Percentiles rank a stretch among this genome's conserved stretches.
Evolutionary conservation across 305 asterid species (phyloP).

Genomic region (Solanum hybrid): DNA sequence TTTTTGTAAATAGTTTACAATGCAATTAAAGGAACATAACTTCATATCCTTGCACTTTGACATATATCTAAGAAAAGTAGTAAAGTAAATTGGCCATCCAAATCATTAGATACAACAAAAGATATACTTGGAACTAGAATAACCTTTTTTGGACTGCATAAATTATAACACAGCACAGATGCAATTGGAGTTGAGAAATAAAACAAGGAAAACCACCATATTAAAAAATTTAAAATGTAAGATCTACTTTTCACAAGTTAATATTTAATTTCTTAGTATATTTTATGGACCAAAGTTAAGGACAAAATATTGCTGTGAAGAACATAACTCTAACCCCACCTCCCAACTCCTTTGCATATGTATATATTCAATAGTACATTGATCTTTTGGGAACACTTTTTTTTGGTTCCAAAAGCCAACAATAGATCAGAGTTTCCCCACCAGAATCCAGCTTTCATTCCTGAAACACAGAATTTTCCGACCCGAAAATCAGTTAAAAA

Average conservation of each 20-base stretch:
- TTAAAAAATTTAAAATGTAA: background rate
- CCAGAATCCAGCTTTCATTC: slow-evolving; percentile 3
- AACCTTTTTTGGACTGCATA: background rate
- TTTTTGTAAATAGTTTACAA: too few species aligned
- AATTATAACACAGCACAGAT: background rate
- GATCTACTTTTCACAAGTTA: background rate
- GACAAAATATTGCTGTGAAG: background rate
- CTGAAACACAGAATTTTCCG: background rate
- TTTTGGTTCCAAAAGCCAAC: background rate
- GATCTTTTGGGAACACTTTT: background rate
- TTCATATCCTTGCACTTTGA: background rate
- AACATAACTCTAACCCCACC: background rate
- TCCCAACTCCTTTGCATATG: background rate
- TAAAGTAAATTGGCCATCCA: background rate
- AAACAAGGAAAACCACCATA: background rate
- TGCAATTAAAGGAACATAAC: background rate
- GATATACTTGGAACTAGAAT: background rate
- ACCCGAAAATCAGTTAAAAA: background rate
- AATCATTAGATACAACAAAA: background rate
- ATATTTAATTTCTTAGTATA: background rate
- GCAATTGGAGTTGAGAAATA: background rate
- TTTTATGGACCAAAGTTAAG: background rate
- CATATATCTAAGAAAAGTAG: background rate
- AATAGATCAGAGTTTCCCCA: background rate
- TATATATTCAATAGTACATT: background rate